phyloP scores from a whole-genome alignment of 179 eudicot species.

The Actinidia arguta region DNA sequence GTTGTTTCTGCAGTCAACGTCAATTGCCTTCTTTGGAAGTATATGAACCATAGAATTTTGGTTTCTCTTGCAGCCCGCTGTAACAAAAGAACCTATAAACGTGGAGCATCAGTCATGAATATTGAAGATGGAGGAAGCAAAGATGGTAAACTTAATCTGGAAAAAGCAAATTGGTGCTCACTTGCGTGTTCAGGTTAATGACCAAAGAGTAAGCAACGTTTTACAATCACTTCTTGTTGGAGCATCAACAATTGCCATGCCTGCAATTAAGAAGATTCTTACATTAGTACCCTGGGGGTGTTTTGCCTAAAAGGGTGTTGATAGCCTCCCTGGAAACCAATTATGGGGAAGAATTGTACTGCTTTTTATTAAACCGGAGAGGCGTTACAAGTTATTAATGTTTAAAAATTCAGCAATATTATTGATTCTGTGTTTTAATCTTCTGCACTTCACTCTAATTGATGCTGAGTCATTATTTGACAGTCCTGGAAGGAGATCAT shows the following conservation, averaged over 20 bases:
- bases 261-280: conserved; percentile 87
- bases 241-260: conserved; percentile 66
- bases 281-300: conserved; percentile 98
- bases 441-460: not conserved
- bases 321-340: conserved; percentile 98
- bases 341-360: conserved; percentile 90
- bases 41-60: not conserved
- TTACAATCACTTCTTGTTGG: conserved; percentile 33
- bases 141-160: conserved; percentile 20
- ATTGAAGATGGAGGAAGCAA: conserved; percentile 4
- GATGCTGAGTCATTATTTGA: not conserved
- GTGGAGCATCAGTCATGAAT: conserved; percentile 24
- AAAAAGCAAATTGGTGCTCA: conserved; percentile 29
- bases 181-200: conserved; percentile 38
- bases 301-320: conserved; percentile 98
- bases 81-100: conserved; percentile 24
- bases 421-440: not conserved
- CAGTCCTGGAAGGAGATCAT: conserved; percentile 81
- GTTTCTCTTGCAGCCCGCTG: not conserved
- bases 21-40: not conserved
- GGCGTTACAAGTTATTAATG: conserved; percentile 62
- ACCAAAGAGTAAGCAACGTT: conserved; percentile 37
- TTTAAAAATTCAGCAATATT: not conserved
- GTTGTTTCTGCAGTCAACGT: not conserved
- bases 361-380: conserved; percentile 93